phyloP scores from a whole-genome alignment of 129 eudicot genomes.

The Flaveria ramosissima region DNA sequence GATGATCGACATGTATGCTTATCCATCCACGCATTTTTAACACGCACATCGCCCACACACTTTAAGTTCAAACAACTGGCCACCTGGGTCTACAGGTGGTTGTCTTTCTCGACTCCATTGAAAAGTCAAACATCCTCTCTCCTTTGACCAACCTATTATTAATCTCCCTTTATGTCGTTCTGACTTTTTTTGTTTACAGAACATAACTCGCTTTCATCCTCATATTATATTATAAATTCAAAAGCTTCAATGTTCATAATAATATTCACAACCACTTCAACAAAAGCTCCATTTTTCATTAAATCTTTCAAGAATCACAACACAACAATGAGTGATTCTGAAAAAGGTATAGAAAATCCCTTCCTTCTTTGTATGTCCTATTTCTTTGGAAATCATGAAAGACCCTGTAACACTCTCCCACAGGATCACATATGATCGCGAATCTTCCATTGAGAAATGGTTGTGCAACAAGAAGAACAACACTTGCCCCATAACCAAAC shows the following conservation, averaged over 20 bases:
- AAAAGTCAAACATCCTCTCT: conserved; percentile 16
- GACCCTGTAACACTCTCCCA: conserved; percentile 64
- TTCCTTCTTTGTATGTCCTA: conserved; percentile 57
- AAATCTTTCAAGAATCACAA: conserved; percentile 9
- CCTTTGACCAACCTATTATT: conserved; percentile 21
- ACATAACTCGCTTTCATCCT: no score
- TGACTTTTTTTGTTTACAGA: conserved; percentile 21
- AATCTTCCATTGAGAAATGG: conserved; percentile 72
- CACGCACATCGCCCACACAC: conserved; percentile 32
- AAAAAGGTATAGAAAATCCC: conserved; percentile 52
- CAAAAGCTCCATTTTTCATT: conserved; percentile 18
- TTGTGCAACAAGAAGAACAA: conserved; percentile 36
- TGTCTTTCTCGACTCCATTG: conserved; percentile 15
- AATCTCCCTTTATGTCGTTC: background rate
- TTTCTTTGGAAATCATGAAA: conserved; percentile 69
- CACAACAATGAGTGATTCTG: conserved; percentile 28
- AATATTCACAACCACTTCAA: conserved; percentile 22
- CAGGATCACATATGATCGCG: conserved; percentile 75
- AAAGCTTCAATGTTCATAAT: background rate
- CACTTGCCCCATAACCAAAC: conserved; percentile 65
- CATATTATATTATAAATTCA: conserved; percentile 12
- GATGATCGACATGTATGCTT: conserved; percentile 5
- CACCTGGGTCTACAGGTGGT: background rate
- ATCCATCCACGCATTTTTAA: conserved; percentile 26
- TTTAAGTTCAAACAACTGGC: conserved; percentile 19